Evolutionary conservation across 495 filamentous ascomycete species (phyloP), one percentile per base, ranked within the genome.

Genomic region (Penicillium odoratum): DNA sequence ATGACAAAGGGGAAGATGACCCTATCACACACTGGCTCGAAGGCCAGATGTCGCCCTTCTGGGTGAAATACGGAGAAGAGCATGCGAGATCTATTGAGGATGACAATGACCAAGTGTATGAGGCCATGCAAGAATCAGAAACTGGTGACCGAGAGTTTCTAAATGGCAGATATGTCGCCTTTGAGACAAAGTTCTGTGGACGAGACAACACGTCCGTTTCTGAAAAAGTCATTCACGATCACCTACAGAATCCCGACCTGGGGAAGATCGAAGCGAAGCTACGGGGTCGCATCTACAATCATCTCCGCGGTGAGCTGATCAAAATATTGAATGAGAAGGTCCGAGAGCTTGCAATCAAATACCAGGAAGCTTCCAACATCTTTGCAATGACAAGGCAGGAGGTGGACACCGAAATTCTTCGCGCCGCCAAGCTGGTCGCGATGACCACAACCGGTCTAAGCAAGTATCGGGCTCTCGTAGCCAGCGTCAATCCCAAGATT

Each of bases 401-500:
- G 69, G 54, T 74, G 57, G 76, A 88, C 64, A 59, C 72, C 49
- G 61, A 68, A 9, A 67, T 83, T 26, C 70, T 90, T 4, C 65
- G 73, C 47, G 59, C 74, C 5, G 74, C 81, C 7, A 88, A 84
- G 60, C 56, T 92, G 2, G 74, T 93, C 50, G 89, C 89, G 8
- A 82, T 90, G 78, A 93, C 89, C 6, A 88, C 85, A 0, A 92
- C 93, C 0, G 94, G 94, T 4, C 68, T 97, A n/a, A 90, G 86
- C 65, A 97, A 97, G 63, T 93, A 94, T 59, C 84, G 93, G 16
- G 84, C 75, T 3, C 74, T 96, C 0, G 71, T 98, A 25, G 82
- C 88, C 11, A 85, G 83, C 26, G 58, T 96, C 16, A 75, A 83
- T 30, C 92, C 94, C 0, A 82, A 73, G 44, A 73, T 87, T 4